phyloP scores from a whole-genome alignment of 139 green algal genomes.

The Chlamydomonas applanata region DNA sequence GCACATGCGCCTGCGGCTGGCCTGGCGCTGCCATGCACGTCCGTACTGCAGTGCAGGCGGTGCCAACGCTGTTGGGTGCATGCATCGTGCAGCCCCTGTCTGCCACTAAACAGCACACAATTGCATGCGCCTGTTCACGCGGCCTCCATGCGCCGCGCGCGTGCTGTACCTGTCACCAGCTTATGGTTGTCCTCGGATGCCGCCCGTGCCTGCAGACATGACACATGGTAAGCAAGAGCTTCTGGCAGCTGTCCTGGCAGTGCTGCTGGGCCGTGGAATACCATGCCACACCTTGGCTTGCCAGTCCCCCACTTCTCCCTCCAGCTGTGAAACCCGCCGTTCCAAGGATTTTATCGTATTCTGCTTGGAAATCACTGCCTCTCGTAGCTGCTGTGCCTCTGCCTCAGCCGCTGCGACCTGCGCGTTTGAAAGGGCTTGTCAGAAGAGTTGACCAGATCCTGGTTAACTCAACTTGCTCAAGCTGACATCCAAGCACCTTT shows the following conservation, averaged over 20 bases:
- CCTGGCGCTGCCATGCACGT: no score
- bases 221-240: no score
- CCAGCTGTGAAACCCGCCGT: constrained; percentile 32
- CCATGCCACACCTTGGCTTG: constrained; percentile 34
- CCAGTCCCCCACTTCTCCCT: constrained; percentile 51
- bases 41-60: no score
- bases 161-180: no score
- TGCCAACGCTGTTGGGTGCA: no score
- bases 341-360: constrained; percentile 49
- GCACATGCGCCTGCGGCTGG: no score
- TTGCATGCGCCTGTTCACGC: no score
- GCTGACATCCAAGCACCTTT: constrained; percentile 25
- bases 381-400: constrained; percentile 50
- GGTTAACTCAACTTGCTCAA: neutral
- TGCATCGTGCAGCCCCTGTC: neutral
- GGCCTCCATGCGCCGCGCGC: neutral
- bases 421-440: neutral
- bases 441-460: neutral
- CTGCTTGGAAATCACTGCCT: constrained; percentile 39
- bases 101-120: no score
- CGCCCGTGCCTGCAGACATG: no score
- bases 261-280: neutral
- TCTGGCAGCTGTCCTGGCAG: neutral
- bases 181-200: no score
- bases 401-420: constrained; percentile 47